Evolutionary conservation across 2,329 filamentous ascomycete genomes (phyloP).

Genomic region (Fusarium kyushuense): DNA sequence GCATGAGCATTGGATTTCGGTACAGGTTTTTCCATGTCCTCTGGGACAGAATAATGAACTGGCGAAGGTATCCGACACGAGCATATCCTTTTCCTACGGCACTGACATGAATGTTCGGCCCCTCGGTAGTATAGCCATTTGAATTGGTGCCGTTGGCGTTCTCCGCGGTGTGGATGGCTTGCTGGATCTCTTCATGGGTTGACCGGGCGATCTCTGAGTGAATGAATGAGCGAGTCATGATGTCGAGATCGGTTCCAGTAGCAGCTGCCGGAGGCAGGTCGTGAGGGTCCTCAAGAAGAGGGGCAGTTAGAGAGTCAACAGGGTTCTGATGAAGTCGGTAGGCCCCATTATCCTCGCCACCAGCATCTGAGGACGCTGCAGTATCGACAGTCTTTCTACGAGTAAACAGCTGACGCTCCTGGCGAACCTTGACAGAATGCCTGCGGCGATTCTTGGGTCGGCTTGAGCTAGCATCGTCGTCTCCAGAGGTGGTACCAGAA

Average conservation of each 20-base stretch:
- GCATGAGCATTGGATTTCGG: conserved; percentile 96
- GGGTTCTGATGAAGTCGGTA: conserved; percentile 65
- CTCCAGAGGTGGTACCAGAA: conserved; percentile 79
- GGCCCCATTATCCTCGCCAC: conserved; percentile 62
- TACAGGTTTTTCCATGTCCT: conserved; percentile 98
- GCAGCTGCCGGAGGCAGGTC: conserved; percentile 70
- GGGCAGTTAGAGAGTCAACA: conserved; percentile 61
- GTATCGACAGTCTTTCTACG: conserved; percentile 76
- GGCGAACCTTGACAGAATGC: conserved; percentile 84
- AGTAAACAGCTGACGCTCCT: conserved; percentile 91
- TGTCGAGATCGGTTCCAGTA: conserved; percentile 81
- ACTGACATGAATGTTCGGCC: conserved; percentile 64
- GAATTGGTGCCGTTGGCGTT: conserved; percentile 74
- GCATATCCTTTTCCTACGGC: conserved; percentile 83
- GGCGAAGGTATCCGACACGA: conserved; percentile 80
- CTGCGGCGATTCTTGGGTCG: conserved; percentile 78
- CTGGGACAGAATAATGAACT: conserved; percentile 89
- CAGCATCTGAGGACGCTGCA: conserved; percentile 70
- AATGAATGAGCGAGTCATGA: conserved; percentile 80
- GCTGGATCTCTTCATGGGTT: conserved; percentile 82
- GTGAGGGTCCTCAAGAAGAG: conserved; percentile 77
- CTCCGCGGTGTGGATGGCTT: conserved; percentile 73
- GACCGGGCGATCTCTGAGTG: conserved; percentile 80
- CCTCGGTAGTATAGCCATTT: conserved; percentile 62
- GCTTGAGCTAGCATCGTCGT: conserved; percentile 69